These are phyloP conservation scores for Boechera stricta DNA, from an alignment of 345 rosid genomes.

Conservation along the genomic window DNA sequence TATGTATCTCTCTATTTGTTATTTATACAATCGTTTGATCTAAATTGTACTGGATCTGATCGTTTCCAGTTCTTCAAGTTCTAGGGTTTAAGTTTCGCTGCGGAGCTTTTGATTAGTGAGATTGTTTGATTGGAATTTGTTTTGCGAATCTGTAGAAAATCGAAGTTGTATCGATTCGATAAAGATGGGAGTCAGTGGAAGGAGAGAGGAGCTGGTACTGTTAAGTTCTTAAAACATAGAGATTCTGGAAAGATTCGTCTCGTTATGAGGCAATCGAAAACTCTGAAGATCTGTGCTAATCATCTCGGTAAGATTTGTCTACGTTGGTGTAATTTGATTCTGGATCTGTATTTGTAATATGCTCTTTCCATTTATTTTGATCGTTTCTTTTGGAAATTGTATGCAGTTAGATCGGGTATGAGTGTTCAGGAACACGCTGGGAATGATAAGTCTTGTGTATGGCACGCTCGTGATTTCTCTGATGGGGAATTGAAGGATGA, in stretches of 20 bases:
- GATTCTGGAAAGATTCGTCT: slow-evolving; percentile 75
- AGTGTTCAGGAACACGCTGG: slow-evolving; percentile 75
- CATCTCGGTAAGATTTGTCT: slow-evolving; percentile 61
- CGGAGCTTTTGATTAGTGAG: neutral
- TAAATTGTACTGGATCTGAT: slow-evolving; percentile 37
- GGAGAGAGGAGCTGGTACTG: slow-evolving; percentile 90
- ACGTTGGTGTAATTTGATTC: neutral
- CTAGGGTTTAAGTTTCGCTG: slow-evolving; percentile 14
- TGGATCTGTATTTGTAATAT: slow-evolving; percentile 22
- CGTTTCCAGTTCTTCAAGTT: neutral
- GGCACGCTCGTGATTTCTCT: slow-evolving; percentile 72
- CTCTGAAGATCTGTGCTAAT: slow-evolving; percentile 96
- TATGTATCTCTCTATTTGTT: slow-evolving; percentile 33
- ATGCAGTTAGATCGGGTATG: slow-evolving; percentile 57
- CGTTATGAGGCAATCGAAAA: slow-evolving; percentile 88
- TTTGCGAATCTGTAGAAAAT: slow-evolving; percentile 56
- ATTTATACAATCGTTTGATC: neutral
- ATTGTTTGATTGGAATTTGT: neutral
- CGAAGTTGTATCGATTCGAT: slow-evolving; percentile 85
- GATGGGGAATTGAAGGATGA: slow-evolving; percentile 79
- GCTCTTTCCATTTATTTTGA: neutral
- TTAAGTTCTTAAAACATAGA: slow-evolving; percentile 84
- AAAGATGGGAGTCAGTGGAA: slow-evolving; percentile 90
- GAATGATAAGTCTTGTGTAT: slow-evolving; percentile 71
- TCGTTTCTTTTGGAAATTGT: neutral